Base-by-base conservation (phyloP, 208 protist species). In the Strigomonas culicis region DNA sequence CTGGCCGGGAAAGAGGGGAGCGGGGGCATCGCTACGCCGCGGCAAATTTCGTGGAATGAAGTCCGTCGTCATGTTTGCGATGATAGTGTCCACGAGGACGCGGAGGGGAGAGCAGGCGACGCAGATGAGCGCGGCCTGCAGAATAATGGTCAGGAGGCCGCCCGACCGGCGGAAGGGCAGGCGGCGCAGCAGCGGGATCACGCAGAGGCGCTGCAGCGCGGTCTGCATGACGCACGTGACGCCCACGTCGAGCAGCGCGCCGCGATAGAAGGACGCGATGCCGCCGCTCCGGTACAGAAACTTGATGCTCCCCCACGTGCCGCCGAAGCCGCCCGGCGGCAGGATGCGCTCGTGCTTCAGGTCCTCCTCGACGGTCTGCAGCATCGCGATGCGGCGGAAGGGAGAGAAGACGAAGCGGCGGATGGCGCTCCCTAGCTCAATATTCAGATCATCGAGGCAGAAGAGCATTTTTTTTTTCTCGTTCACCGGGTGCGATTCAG, bases 211-310 rank as follows among this genome's bases (percentile, higher is more conserved):
- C 51, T 80, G 69, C 47, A 75, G 46, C 49, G 47, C 49, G 31
- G 66, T 70, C 70, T 80, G 75, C 60, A 59, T 41, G 49, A 80
- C 51, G 49, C 59, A 65, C 19, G 55, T 46, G 0, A 52, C 59
- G 27, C 65, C 75, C 53, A 58, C 52, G 24, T 90, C 84, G 4
- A 77, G 57, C 15, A 79, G n/a, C 27, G 76, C 68, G 21, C 80
- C 78, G 31, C 80, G 75, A 59, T 82, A 87, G 55, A 87, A 85
- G 22, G 73, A 46, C n/a, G 27, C 13, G 17, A 72, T 27, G 25
- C 79, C 79, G 31, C 77, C 75, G 22, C 61, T 61, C n/a, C 56
- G 4, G 70, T 84, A 90, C 11, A 86, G 50, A 31, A 77, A 80
- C 43, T 59, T 59, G n/a, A 77, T 65, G 44, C 72, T 78, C n/a